Conservation (phyloP, 805 yeast species). For the Allodekkera sacchari region DNA sequence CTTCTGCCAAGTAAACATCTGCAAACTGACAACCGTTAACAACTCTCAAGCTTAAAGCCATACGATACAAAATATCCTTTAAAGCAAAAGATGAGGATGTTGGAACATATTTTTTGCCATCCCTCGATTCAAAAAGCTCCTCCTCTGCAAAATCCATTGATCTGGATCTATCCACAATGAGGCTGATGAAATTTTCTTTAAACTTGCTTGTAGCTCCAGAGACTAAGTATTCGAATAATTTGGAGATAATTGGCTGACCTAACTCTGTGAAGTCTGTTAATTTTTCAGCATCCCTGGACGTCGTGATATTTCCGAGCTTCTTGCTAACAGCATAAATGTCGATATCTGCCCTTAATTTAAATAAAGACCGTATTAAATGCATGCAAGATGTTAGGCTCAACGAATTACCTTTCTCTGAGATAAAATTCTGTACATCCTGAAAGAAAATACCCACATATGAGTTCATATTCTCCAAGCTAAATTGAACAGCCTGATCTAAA, state of each 20-base stretch:
- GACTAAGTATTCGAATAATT: conserved; percentile 9
- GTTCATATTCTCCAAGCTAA: conserved; percentile 10
- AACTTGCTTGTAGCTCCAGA: conserved; percentile 6
- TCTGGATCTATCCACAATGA: conserved; percentile 9
- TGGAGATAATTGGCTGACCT: not conserved
- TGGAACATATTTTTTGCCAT: conserved; percentile 9
- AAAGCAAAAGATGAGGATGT: conserved; percentile 17
- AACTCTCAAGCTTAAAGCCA: conserved; percentile 11
- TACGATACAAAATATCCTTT: conserved; percentile 12
- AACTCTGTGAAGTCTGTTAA: conserved; percentile 4
- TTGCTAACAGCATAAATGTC: conserved; percentile 10
- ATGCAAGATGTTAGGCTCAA: too few relatives aligned
- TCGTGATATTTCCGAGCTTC: conserved; percentile 3
- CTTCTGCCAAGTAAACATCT: conserved; percentile 17
- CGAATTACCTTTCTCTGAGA: too few relatives aligned
- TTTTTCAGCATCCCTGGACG: not conserved
- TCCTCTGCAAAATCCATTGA: conserved; percentile 11
- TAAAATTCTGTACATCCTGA: conserved; percentile 6
- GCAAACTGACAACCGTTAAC: conserved; percentile 18
- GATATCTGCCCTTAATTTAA: conserved; percentile 16
- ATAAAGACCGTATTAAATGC: conserved; percentile 18
- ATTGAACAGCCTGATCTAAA: conserved; percentile 11
- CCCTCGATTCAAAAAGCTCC: conserved; percentile 13
- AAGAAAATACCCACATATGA: too few relatives aligned
- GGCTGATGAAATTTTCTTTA: conserved; percentile 4